Evolutionary conservation across 2,329 filamentous ascomycete species (phyloP).

Genomic region (Nemania sp.): DNA sequence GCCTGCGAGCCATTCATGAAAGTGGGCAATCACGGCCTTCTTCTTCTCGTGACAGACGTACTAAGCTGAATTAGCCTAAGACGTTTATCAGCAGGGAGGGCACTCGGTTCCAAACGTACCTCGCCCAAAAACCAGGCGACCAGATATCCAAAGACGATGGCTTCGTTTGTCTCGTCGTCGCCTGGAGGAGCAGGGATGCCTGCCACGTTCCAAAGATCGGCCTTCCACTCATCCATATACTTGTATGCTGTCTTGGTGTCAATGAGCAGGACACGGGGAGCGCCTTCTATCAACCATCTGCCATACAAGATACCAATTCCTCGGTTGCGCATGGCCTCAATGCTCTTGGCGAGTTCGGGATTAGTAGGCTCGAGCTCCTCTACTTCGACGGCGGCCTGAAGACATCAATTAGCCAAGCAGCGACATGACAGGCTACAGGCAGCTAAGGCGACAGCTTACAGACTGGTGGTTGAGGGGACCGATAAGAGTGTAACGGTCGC

Average conservation of each 20-base stretch:
- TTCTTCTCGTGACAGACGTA: slow-evolving; percentile 92
- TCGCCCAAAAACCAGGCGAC: slow-evolving; percentile 98
- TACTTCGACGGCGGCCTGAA: slow-evolving; percentile 92
- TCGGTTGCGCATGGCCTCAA: slow-evolving; percentile 89
- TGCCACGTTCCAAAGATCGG: slow-evolving; percentile 89
- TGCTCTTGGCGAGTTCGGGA: slow-evolving; percentile 78
- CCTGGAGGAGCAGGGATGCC: slow-evolving; percentile 91
- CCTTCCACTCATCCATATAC: slow-evolving; percentile 95
- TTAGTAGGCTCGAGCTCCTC: slow-evolving; percentile 87
- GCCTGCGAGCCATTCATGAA: slow-evolving; percentile 97
- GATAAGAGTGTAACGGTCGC: slow-evolving; percentile 92
- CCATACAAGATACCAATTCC: slow-evolving; percentile 91
- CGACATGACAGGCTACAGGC: not conserved
- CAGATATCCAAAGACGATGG: slow-evolving; percentile 95
- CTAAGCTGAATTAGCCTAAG: slow-evolving; percentile 50
- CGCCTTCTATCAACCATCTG: slow-evolving; percentile 96
- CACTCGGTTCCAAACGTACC: slow-evolving; percentile 56
- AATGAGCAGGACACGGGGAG: slow-evolving; percentile 89
- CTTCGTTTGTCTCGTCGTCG: slow-evolving; percentile 95
- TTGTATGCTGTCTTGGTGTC: slow-evolving; percentile 92
- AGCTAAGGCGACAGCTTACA: slow-evolving; percentile 54
- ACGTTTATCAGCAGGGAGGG: not conserved
- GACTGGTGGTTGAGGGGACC: slow-evolving; percentile 91
- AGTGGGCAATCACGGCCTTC: slow-evolving; percentile 93
- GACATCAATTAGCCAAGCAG: slow-evolving; percentile 3